Percentiles rank a stretch among this genome's conserved stretches.
Conservation (phyloP, 2,329 filamentous ascomycete species). For the Dactylellina haptotyla region DNA sequence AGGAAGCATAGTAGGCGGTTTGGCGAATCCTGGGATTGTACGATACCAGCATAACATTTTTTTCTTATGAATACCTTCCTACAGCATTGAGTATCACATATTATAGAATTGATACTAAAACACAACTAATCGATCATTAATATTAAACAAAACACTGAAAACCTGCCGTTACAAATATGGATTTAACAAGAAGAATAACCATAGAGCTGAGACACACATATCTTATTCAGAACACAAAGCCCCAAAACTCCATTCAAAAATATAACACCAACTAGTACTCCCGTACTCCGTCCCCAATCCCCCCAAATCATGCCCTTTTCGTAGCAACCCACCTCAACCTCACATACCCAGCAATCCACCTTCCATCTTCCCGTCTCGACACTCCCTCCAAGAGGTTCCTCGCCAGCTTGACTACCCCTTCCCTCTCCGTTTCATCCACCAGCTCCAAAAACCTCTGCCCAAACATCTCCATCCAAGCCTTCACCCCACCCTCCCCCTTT, state of each 20-base stretch:
- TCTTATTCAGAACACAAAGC: too few relatives aligned
- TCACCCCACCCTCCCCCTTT: constrained; percentile 52
- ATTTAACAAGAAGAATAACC: too few relatives aligned
- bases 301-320: constrained; percentile 57
- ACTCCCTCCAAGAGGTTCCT: constrained; percentile 54
- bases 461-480: constrained; percentile 57
- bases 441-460: constrained; percentile 55
- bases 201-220: too few relatives aligned
- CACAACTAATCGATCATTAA: too few relatives aligned
- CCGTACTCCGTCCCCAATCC: background rate
- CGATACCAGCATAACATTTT: too few relatives aligned
- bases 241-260: too few relatives aligned
- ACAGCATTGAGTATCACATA: too few relatives aligned
- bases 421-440: constrained; percentile 35
- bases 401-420: constrained; percentile 46
- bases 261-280: too few relatives aligned
- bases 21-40: background rate
- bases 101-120: too few relatives aligned
- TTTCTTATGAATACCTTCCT: too few relatives aligned
- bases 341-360: constrained; percentile 56
- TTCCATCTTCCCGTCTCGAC: constrained; percentile 53
- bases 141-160: too few relatives aligned
- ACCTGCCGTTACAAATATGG: too few relatives aligned
- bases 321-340: constrained; percentile 57
- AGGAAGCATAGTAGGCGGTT: background rate